A percentile compares a stretch with the other conserved stretches of the same genome.
phyloP scores from a whole-genome alignment of 2,329 filamentous ascomycete species.

The Diaporthe humulicola region DNA sequence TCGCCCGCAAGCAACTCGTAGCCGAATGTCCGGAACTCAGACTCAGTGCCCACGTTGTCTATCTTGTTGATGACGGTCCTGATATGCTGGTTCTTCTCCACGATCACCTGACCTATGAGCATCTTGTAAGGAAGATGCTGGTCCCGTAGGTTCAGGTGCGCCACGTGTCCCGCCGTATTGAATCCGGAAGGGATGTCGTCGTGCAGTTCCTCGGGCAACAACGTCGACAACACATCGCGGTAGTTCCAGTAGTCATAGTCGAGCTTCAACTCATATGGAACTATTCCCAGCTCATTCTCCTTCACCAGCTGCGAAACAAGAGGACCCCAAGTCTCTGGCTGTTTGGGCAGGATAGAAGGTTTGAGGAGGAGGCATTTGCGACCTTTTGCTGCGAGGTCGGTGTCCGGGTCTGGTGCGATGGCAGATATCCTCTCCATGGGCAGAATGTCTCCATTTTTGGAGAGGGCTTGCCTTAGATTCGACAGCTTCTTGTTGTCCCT shows the following conservation, averaged over 20 bases:
- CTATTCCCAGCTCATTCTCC: constrained; percentile 75
- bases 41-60: constrained; percentile 87
- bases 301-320: constrained; percentile 77
- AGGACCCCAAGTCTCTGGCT: constrained; percentile 81
- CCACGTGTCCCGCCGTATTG: constrained; percentile 90
- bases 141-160: constrained; percentile 90
- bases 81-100: constrained; percentile 89
- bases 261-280: constrained; percentile 81
- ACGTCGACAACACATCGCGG: constrained; percentile 83
- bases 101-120: constrained; percentile 85
- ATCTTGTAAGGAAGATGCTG: constrained; percentile 88
- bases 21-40: constrained; percentile 89
- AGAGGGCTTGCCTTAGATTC: constrained; percentile 75
- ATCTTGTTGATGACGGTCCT: constrained; percentile 96
- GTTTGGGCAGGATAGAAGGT: constrained; percentile 67
- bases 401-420: constrained; percentile 74
- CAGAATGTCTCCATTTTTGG: constrained; percentile 76
- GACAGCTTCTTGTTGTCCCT: constrained; percentile 82
- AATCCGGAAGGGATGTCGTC: constrained; percentile 89
- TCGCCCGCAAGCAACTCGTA: constrained; percentile 91
- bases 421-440: constrained; percentile 72
- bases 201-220: constrained; percentile 84
- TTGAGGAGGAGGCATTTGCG: constrained; percentile 73
- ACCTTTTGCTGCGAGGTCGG: constrained; percentile 64
- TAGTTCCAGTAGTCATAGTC: constrained; percentile 92